Evolutionary conservation across 2,329 filamentous ascomycete genomes (phyloP).

Genomic region (Penicillium brevicompactum): DNA sequence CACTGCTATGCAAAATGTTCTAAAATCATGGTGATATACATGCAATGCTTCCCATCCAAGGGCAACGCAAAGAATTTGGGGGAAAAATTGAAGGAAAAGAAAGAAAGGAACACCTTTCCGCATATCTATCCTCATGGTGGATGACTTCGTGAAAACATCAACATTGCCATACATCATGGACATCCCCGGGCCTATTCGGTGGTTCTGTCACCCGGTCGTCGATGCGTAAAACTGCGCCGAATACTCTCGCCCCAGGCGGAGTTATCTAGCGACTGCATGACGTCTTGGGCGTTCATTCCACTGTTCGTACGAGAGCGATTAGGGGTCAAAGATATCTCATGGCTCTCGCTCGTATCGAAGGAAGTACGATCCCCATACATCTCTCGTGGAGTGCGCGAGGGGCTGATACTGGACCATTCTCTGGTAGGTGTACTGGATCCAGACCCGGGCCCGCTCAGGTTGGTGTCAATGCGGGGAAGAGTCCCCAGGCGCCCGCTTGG

Average conservation of each 20-base stretch:
- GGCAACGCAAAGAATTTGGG: conserved; percentile 2
- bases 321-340: conserved; percentile 19
- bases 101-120: conserved; percentile 3
- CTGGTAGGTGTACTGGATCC: conserved; percentile 36
- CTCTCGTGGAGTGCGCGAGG: conserved; percentile 38
- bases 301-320: conserved; percentile 64
- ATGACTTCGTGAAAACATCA: conserved; percentile 10
- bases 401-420: conserved; percentile 58
- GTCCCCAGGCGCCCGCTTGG: conserved; percentile 29
- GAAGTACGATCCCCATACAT: conserved; percentile 34
- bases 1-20: conserved; percentile 29
- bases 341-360: conserved; percentile 30
- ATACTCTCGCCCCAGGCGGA: conserved; percentile 94
- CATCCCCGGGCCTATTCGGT: conserved; percentile 7
- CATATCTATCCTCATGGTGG: neutral
- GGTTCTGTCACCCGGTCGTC: conserved; percentile 43
- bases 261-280: conserved; percentile 82
- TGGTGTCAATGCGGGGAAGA: conserved; percentile 52
- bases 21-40: conserved; percentile 20
- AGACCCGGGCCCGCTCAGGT: conserved; percentile 43
- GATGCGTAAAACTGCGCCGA: conserved; percentile 77
- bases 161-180: conserved; percentile 13
- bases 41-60: conserved; percentile 1
- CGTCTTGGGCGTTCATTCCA: conserved; percentile 72
- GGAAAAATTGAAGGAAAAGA: conserved; percentile 1